These are phyloP conservation scores for Jacaranda mimosifolia DNA, from an alignment of 257 asterid genomes.

Conservation along the genomic window DNA sequence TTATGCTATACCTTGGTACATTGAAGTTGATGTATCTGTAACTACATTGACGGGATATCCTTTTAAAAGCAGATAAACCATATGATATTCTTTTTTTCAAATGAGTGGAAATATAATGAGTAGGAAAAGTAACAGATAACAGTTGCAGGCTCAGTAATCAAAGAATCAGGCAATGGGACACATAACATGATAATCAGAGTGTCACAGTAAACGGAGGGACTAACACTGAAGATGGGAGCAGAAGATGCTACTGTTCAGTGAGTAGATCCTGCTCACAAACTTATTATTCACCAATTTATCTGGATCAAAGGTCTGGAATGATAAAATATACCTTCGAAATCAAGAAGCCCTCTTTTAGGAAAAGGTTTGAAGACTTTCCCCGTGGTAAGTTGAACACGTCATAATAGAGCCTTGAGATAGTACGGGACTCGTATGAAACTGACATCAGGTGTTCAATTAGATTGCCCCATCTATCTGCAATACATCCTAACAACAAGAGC, in stretches of 20 bases:
- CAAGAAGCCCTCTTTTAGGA: slow-evolving; percentile 44
- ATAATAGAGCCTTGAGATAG: slow-evolving; percentile 55
- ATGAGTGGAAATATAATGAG: too few relatives aligned
- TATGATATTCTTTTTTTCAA: background rate
- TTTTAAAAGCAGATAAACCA: background rate
- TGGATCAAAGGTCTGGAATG: slow-evolving; percentile 23
- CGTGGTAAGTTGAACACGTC: slow-evolving; percentile 57
- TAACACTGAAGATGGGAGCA: slow-evolving; percentile 15
- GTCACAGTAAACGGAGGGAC: background rate
- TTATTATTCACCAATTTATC: background rate
- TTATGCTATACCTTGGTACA: background rate
- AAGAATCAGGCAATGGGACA: background rate
- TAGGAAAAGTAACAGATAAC: background rate
- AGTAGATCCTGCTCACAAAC: slow-evolving; percentile 11
- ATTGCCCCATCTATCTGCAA: slow-evolving; percentile 66
- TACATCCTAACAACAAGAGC: slow-evolving; percentile 70
- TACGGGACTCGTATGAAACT: slow-evolving; percentile 52
- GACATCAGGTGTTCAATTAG: slow-evolving; percentile 62
- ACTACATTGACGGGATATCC: background rate
- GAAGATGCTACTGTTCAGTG: slow-evolving; percentile 4
- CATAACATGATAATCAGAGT: background rate
- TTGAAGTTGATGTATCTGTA: slow-evolving; percentile 1
- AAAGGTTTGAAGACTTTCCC: slow-evolving; percentile 43
- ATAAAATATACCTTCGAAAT: slow-evolving; percentile 57
- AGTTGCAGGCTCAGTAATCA: background rate